Evolutionary conservation across 2,329 filamentous ascomycete species (phyloP).

Genomic region (Xylaria sp.): DNA sequence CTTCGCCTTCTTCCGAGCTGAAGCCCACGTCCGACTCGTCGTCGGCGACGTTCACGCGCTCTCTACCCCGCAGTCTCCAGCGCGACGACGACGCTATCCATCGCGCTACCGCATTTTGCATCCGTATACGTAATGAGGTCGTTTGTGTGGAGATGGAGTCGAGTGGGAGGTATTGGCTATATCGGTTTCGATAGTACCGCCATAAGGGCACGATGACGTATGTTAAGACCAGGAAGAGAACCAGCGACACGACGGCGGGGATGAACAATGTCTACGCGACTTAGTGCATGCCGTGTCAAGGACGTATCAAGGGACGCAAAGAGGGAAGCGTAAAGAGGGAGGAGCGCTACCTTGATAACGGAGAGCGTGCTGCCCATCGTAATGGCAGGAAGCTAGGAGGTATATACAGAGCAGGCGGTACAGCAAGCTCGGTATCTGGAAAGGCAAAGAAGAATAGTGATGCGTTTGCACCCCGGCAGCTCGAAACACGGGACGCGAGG

Average conservation of each 20-base stretch:
- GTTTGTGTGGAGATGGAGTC: slow-evolving; percentile 70
- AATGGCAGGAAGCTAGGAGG: slow-evolving; percentile 3
- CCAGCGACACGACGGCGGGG: slow-evolving; percentile 76
- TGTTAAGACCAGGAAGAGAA: slow-evolving; percentile 73
- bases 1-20: slow-evolving; percentile 75
- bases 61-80: slow-evolving; percentile 59
- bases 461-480: neutral
- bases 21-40: slow-evolving; percentile 62
- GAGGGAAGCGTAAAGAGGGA: neutral
- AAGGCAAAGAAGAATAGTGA: neutral
- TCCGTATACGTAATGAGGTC: slow-evolving; percentile 63
- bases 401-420: neutral
- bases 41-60: slow-evolving; percentile 53
- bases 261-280: slow-evolving; percentile 71
- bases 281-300: slow-evolving; percentile 22
- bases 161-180: slow-evolving; percentile 79
- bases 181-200: slow-evolving; percentile 75
- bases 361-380: slow-evolving; percentile 53
- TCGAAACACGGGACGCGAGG: neutral
- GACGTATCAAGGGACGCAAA: neutral
- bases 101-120: slow-evolving; percentile 56
- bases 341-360: slow-evolving; percentile 52
- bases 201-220: slow-evolving; percentile 75
- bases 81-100: slow-evolving; percentile 60
- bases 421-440: neutral